Percentiles rank a stretch among this genome's conserved stretches.
These are phyloP conservation scores for Aspergillus sp. DNA, from an alignment of 2,329 filamentous ascomycete species.

Conservation along the genomic window DNA sequence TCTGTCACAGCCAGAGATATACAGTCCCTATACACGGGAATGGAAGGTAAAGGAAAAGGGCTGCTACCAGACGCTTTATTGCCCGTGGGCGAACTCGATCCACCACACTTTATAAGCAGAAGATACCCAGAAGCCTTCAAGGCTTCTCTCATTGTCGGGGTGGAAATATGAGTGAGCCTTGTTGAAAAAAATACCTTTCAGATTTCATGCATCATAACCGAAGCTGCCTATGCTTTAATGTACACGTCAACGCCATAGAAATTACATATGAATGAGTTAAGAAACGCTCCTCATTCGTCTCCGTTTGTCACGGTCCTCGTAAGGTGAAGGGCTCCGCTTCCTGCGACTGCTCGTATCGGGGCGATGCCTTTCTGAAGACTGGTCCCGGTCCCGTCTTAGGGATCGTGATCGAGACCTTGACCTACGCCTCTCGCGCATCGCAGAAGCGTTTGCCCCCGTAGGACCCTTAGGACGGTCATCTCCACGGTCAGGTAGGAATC, in stretches of 20 bases:
- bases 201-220: slow-evolving; percentile 19
- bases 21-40: neutral
- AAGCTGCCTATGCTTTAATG: slow-evolving; percentile 18
- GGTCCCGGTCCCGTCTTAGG: slow-evolving; percentile 47
- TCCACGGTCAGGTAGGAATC: slow-evolving; percentile 46
- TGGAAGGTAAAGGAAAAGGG: neutral
- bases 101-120: neutral
- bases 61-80: neutral
- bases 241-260: slow-evolving; percentile 22
- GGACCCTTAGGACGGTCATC: slow-evolving; percentile 38
- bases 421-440: slow-evolving; percentile 38
- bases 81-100: neutral
- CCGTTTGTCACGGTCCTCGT: slow-evolving; percentile 44
- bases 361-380: slow-evolving; percentile 51
- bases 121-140: slow-evolving; percentile 5
- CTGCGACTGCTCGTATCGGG: slow-evolving; percentile 31
- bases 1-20: neutral
- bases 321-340: slow-evolving; percentile 45
- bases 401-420: slow-evolving; percentile 52
- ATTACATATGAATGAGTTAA: slow-evolving; percentile 17
- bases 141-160: neutral
- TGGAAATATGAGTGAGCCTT: neutral
- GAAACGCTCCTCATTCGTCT: slow-evolving; percentile 34
- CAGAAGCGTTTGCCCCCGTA: slow-evolving; percentile 49
- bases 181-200: neutral